Evolutionary conservation across 257 asterid species (phyloP).

Genomic region (Datura wrightii): DNA sequence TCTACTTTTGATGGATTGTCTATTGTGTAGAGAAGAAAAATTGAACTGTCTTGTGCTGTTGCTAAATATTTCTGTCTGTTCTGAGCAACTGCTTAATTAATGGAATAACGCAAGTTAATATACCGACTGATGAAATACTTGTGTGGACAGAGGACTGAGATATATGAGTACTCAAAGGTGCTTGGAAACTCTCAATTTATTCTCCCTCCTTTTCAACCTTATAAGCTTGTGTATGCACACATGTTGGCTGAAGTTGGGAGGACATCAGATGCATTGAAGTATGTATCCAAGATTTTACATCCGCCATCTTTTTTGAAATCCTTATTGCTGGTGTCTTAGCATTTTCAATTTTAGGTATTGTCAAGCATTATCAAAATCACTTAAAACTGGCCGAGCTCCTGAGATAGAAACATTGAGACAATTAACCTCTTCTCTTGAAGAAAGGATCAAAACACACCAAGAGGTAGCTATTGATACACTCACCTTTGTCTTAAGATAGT

Average conservation of each 20-base stretch:
- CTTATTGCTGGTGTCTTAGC: conserved; percentile 32
- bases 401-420: conserved; percentile 78
- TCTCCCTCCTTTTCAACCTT: conserved; percentile 94
- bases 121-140: conserved; percentile 25
- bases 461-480: conserved; percentile 22
- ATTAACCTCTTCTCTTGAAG: conserved; percentile 79
- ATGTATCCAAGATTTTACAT: conserved; percentile 32
- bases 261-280: conserved; percentile 88
- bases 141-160: conserved; percentile 86
- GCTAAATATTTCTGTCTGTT: too few relatives aligned
- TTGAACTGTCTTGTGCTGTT: too few relatives aligned
- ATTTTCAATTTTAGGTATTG: conserved; percentile 67
- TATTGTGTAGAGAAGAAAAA: too few relatives aligned
- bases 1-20: not conserved
- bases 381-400: conserved; percentile 83
- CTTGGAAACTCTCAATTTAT: conserved; percentile 93
- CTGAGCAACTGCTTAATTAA: too few relatives aligned
- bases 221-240: conserved; percentile 85
- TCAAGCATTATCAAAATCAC: conserved; percentile 83
- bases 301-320: not conserved
- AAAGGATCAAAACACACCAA: conserved; percentile 89
- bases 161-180: conserved; percentile 87
- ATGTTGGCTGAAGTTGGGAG: conserved; percentile 99
- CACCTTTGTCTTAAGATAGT: not conserved
- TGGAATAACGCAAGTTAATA: too few relatives aligned